Evolutionary conservation across 2,329 filamentous ascomycete species (phyloP).

Genomic region (Kalaharituber pfeilii): DNA sequence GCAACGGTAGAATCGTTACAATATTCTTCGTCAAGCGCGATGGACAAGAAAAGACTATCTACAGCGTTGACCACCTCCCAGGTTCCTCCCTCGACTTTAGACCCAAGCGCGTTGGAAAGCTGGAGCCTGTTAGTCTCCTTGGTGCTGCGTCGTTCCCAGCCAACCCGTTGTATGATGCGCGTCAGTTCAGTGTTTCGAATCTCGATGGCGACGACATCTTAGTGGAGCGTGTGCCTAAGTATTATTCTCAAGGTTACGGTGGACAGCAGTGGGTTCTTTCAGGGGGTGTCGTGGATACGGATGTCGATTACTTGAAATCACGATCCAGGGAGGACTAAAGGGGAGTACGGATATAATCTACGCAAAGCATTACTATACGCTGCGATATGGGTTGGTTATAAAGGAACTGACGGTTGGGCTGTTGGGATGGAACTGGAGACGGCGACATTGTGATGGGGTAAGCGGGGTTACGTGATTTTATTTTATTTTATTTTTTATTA

Average conservation of each 20-base stretch:
- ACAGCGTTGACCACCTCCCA: background rate
- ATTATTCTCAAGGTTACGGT: background rate
- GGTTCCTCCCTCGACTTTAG: background rate
- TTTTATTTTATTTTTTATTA: too few relatives aligned
- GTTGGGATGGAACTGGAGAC: background rate
- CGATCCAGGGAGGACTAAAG: background rate
- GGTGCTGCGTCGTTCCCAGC: background rate
- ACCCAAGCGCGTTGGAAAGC: background rate
- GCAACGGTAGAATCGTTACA: background rate
- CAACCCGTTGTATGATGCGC: background rate
- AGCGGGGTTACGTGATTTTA: too few relatives aligned
- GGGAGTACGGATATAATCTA: background rate
- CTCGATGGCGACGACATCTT: background rate
- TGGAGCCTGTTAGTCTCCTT: background rate
- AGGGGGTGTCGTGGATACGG: background rate
- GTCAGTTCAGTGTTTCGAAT: background rate
- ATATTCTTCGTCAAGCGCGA: background rate
- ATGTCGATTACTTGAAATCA: background rate
- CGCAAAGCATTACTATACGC: too few relatives aligned
- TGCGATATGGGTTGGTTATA: too few relatives aligned
- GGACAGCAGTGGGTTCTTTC: background rate
- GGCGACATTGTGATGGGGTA: too few relatives aligned
- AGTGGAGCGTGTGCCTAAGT: background rate
- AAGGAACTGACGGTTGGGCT: background rate
- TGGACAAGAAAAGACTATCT: background rate